These are phyloP conservation scores for Fusarium clavum DNA, from an alignment of 2,329 filamentous ascomycete species.

Conservation along the genomic window DNA sequence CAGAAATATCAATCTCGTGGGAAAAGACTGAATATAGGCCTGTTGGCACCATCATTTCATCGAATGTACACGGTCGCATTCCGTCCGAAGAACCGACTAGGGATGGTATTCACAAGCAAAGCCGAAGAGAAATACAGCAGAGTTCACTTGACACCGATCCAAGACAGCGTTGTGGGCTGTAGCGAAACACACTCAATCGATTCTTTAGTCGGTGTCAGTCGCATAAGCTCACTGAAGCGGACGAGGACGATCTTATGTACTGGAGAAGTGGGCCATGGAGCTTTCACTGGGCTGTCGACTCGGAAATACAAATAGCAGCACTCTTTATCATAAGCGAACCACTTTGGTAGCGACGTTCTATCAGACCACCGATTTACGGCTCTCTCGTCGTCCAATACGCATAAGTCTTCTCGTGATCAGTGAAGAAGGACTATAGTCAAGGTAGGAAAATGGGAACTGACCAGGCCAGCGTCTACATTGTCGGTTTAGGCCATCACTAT, in stretches of 20 bases:
- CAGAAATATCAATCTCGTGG: neutral
- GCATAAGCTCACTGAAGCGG: conserved; percentile 3
- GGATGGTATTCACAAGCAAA: conserved; percentile 1
- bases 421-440: neutral
- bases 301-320: conserved; percentile 5
- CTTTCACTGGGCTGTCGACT: conserved; percentile 1
- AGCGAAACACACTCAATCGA: neutral
- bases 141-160: neutral
- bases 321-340: neutral
- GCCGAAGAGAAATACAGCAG: neutral
- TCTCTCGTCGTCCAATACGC: neutral
- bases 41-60: conserved; percentile 1
- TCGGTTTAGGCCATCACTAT: conserved; percentile 12
- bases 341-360: neutral
- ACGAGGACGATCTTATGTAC: neutral
- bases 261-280: neutral
- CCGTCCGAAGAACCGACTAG: conserved; percentile 2
- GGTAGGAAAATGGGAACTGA: conserved; percentile 5
- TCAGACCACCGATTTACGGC: neutral
- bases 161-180: neutral
- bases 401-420: neutral
- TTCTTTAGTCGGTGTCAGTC: conserved; percentile 11
- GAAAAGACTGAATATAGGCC: conserved; percentile 3
- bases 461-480: conserved; percentile 7
- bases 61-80: conserved; percentile 3